Base-by-base conservation (phyloP, 257 asterid species). In the Thymus mandschuricus region DNA sequence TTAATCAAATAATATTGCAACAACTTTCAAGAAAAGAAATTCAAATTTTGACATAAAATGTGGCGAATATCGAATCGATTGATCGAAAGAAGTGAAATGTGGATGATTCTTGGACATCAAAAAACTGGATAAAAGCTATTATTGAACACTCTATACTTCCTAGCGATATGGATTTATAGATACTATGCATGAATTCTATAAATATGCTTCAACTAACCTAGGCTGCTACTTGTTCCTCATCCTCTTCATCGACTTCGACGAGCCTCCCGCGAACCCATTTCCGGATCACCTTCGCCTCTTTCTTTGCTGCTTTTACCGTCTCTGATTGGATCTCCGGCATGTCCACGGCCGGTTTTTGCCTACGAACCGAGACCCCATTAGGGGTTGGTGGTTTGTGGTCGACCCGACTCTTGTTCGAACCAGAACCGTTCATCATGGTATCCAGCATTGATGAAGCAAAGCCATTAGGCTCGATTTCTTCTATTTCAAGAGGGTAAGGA, bases 201-300 rank as follows among this genome's bases (percentile, higher is more conserved):
- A 15, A 31, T 62, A n/a, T 21, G 60, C 75, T 52, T 49, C 48
- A 79, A 54, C 85, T 81, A 69, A 83, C 66, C 91, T 86, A 88
- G 45, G 65, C 30, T 30, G n/a, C 56, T 75, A 66, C 88, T 21
- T 21, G 21, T 73, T 87, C 89, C 27, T 61, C 76, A 1, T 58
- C 34, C 74, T 70, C 89, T 75, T 87, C 89, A 15, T 56, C 76
- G 60, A 85, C 90, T 71, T 89, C 96, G 27, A 94, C 86, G 78
- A 94, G 90, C 80, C 87, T 86, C 76, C 99, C 99, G 1, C 90
- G 83, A 34, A 94, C 87, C 97, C 99, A 94, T 83, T 86, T 89
- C 92, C 85, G 89, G 69, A 66, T 68, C 12, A 43, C 38, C 30
- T 66, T 81, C 54, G 56, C 76, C 40, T 65, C 68, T 38, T 66